Conservation (phyloP, 2,329 filamentous ascomycete genomes). For the Graphilbum ipis-grandicollis region DNA sequence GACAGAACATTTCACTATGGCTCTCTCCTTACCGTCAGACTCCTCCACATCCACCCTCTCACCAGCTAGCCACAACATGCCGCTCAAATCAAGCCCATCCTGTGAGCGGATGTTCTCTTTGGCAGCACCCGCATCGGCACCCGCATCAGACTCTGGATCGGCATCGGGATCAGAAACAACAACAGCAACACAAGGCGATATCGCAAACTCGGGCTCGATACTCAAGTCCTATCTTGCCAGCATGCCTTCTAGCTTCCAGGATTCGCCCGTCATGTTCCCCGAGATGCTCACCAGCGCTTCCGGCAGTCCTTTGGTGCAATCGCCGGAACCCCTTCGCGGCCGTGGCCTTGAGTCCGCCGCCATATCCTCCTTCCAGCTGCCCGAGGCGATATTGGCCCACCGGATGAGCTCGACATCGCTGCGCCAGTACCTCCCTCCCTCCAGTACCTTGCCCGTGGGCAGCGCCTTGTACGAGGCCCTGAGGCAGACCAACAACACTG, state of each 20-base stretch:
- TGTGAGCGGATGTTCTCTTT: too few species aligned
- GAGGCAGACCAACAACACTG: slow-evolving; percentile 26
- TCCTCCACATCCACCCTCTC: too few species aligned
- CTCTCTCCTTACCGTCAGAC: too few species aligned
- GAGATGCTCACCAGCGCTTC: slow-evolving; percentile 30
- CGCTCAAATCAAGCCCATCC: too few species aligned
- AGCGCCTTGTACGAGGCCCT: slow-evolving; percentile 32
- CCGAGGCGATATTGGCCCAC: slow-evolving; percentile 49
- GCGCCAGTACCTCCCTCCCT: slow-evolving; percentile 24
- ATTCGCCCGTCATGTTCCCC: slow-evolving; percentile 39
- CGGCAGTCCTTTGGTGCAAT: slow-evolving; percentile 47
- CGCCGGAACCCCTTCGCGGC: slow-evolving; percentile 44
- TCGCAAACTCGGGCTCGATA: too few species aligned
- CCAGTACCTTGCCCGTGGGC: slow-evolving; percentile 21
- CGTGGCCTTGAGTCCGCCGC: slow-evolving; percentile 32
- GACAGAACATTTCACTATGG: too few species aligned
- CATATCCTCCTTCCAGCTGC: slow-evolving; percentile 47
- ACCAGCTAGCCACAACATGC: too few species aligned
- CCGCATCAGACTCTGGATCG: too few species aligned
- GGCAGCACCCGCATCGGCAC: too few species aligned
- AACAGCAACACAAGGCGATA: too few species aligned
- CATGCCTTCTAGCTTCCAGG: neutral
- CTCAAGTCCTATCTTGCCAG: neutral
- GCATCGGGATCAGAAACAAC: too few species aligned
- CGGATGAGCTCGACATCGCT: slow-evolving; percentile 46